A percentile compares a stretch with the other conserved stretches of the same genome.
phyloP scores from a whole-genome alignment of 1,284 basidiomycete species.

The Neotropicomus parvogracilis region DNA sequence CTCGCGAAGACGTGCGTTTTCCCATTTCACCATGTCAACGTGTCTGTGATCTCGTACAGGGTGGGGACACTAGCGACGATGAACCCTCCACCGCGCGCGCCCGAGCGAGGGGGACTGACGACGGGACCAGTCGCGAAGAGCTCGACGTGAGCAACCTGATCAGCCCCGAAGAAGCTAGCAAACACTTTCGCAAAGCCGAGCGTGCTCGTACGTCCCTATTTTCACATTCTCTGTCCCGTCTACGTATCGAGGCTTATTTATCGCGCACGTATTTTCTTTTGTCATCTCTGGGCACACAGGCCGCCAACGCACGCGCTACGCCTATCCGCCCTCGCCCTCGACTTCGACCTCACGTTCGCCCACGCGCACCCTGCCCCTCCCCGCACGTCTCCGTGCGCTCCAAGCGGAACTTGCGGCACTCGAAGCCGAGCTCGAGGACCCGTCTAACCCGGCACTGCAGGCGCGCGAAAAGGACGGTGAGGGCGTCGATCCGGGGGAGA shows the following conservation, averaged over 20 bases:
- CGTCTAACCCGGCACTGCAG: constrained; percentile 60
- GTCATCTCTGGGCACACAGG: constrained; percentile 30
- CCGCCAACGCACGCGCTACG: constrained; percentile 53
- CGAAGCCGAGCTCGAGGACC: constrained; percentile 68
- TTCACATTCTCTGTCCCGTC: too few species aligned
- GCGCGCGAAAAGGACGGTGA: constrained; percentile 45
- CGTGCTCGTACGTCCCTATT: constrained; percentile 43
- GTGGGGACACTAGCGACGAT: constrained; percentile 63
- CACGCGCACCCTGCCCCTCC: constrained; percentile 46
- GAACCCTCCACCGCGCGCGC: constrained; percentile 44
- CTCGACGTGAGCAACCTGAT: constrained; percentile 50
- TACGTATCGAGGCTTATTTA: too few species aligned
- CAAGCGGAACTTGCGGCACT: constrained; percentile 63
- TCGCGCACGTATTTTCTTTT: constrained; percentile 1
- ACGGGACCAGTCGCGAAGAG: constrained; percentile 41
- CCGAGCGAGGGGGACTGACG: constrained; percentile 31
- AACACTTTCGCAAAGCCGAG: constrained; percentile 67
- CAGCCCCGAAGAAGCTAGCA: constrained; percentile 58
- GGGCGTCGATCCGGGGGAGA: constrained; percentile 68
- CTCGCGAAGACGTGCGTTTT: constrained; percentile 44
- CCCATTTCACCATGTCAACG: constrained; percentile 11
- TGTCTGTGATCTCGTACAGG: constrained; percentile 34
- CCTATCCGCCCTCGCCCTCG: constrained; percentile 59
- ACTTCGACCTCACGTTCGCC: constrained; percentile 34
- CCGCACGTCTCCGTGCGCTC: constrained; percentile 57